Base-by-base conservation (phyloP, 2,329 filamentous ascomycete species). In the Mariannaea sp. region DNA sequence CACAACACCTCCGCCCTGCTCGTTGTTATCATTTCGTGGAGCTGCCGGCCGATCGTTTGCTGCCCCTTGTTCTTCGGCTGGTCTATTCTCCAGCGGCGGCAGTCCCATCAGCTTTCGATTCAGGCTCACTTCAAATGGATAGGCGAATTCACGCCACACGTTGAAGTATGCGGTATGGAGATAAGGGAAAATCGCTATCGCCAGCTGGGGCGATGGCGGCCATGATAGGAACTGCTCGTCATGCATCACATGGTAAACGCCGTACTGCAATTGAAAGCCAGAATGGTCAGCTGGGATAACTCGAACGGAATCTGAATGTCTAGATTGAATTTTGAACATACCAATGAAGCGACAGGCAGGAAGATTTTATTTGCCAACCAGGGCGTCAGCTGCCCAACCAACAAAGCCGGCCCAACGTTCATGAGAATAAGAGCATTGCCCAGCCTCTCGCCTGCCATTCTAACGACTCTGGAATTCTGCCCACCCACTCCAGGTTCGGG, bases 201-300 rank as follows among this genome's bases (percentile, higher is more conserved):
- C 77, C 53, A 80, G 77, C 32, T 76, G 72, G 1, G 80, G 77
- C 1, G 80, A 78, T 0, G 80, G 81, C 1, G 82, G 81, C 81
- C 81, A 84, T 12, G 67, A 64, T 16, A 79, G 69, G 41, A 77
- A 71, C n/a, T 75, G 65, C 24, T 75, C 70, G 33, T 80, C 71
- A 36, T 76, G 72, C 47, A 77, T 71, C 29, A 78, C 64, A 20
- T 79, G 74, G 27, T 75, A 72, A 9, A 76, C 72, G 43, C 75
- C 77, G 50, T 79, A 82, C 81, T 83, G 43, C 9, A 10, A n/a
- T n/a, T n/a, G n/a, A n/a, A n/a, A n/a, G n/a, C n/a, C 5, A 42
- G 9, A 1, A 10, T 9, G 20, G 35, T 62, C 40, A 59, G 49
- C 27, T 12, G 13, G 13, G 10, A 32, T 6, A 20, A 12, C n/a